Evolutionary conservation across 179 eudicot genomes (phyloP).

Genomic region (Drosera spatulata): DNA sequence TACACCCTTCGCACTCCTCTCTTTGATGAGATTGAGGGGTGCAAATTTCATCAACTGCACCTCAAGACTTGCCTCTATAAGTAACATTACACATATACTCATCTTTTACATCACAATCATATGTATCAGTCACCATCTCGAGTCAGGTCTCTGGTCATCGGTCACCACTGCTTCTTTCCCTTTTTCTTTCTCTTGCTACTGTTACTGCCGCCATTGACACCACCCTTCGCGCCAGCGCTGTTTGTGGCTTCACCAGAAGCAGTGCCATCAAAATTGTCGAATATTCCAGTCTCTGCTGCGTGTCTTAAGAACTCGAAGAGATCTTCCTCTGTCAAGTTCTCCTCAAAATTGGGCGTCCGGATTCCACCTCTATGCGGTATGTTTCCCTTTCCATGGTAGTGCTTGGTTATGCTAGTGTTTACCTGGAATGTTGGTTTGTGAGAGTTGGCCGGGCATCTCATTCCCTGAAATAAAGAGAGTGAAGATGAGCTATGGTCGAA

Average conservation of each 20-base stretch:
- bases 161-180: conserved; percentile 69
- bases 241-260: conserved; percentile 31
- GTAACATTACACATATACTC: too few species aligned
- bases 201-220: conserved; percentile 20
- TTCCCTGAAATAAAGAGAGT: conserved; percentile 42
- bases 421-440: conserved; percentile 97
- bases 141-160: not conserved
- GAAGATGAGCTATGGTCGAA: not conserved
- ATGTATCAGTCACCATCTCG: too few species aligned
- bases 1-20: too few species aligned
- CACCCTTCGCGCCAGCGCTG: conserved; percentile 18
- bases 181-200: conserved; percentile 65
- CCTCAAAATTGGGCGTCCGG: conserved; percentile 39
- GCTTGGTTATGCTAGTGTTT: conserved; percentile 70
- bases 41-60: too few species aligned
- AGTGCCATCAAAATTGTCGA: conserved; percentile 41
- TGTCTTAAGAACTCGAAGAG: conserved; percentile 78
- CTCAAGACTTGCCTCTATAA: too few species aligned
- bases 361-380: conserved; percentile 39
- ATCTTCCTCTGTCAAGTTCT: conserved; percentile 84
- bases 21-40: too few species aligned
- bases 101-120: too few species aligned
- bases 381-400: conserved; percentile 36
- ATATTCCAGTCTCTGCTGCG: conserved; percentile 67
- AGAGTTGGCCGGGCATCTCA: conserved; percentile 88